Conservation (phyloP, 2,329 filamentous ascomycete genomes). For the Tricladium varicosporioides region DNA sequence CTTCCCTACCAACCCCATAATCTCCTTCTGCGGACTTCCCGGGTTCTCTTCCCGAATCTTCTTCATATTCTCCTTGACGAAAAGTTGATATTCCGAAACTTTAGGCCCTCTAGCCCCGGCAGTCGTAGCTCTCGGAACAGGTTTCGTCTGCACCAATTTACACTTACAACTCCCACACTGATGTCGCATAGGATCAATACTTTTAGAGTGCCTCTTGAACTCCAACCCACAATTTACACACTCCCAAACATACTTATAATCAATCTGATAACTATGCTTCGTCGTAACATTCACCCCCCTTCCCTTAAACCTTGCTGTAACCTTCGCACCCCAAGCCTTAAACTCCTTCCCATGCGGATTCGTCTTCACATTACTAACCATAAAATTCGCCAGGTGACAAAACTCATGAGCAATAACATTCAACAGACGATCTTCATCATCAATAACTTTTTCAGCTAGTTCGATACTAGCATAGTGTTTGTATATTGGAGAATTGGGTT, state of each 20-base stretch:
- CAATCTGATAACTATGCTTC: slow-evolving; percentile 85
- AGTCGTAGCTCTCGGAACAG: slow-evolving; percentile 56
- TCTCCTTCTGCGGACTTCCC: slow-evolving; percentile 59
- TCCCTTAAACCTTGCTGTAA: slow-evolving; percentile 53
- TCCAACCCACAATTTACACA: slow-evolving; percentile 68
- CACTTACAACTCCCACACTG: slow-evolving; percentile 76
- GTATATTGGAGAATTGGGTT: slow-evolving; percentile 27
- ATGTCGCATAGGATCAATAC: slow-evolving; percentile 70
- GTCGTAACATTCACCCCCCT: slow-evolving; percentile 78
- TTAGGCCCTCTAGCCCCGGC: slow-evolving; percentile 17
- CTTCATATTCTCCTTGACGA: slow-evolving; percentile 67
- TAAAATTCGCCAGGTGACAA: slow-evolving; percentile 90
- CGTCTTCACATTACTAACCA: slow-evolving; percentile 72
- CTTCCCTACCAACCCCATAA: slow-evolving; percentile 66
- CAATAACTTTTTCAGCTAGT: slow-evolving; percentile 83
- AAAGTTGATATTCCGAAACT: slow-evolving; percentile 52
- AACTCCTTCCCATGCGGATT: slow-evolving; percentile 84
- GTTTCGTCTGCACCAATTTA: slow-evolving; percentile 73
- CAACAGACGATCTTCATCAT: slow-evolving; percentile 71
- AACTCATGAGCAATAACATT: slow-evolving; percentile 97
- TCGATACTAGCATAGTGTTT: slow-evolving; percentile 76
- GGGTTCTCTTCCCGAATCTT: slow-evolving; percentile 53
- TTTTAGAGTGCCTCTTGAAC: slow-evolving; percentile 83
- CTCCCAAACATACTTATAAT: slow-evolving; percentile 88
- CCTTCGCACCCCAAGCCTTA: slow-evolving; percentile 67